Conservation (phyloP, 73 alveolate species). For the Stentor coeruleus region DNA sequence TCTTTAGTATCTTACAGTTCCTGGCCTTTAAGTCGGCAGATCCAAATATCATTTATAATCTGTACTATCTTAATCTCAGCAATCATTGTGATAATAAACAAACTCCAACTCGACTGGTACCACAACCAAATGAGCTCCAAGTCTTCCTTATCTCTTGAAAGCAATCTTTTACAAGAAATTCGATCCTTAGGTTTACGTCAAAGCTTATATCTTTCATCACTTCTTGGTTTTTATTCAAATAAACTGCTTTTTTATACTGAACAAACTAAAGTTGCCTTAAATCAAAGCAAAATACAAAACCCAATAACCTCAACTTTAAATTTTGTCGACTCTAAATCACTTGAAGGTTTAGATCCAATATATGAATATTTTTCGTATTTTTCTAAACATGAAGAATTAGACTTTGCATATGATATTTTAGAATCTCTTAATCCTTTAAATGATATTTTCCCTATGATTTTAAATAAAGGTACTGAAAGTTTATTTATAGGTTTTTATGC, state of each 20-base stretch:
- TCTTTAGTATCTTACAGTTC: not conserved
- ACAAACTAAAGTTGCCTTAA: not conserved
- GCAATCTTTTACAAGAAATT: not conserved
- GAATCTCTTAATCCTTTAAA: not conserved
- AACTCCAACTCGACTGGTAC: not conserved
- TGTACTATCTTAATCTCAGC: not conserved
- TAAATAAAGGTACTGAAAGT: not conserved
- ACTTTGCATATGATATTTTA: not conserved
- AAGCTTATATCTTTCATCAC: not conserved
- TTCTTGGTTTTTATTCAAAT: not conserved
- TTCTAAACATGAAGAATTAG: not conserved
- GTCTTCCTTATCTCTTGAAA: not conserved
- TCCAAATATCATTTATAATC: not conserved
- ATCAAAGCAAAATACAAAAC: not conserved
- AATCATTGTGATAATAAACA: not conserved
- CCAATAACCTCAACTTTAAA: not conserved
- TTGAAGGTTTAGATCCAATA: not conserved
- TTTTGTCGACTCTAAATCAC: not conserved
- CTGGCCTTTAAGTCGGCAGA: slow-evolving; percentile 1
- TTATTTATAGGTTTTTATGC: not conserved
- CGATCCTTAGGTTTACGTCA: not conserved
- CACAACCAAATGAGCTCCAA: not conserved
- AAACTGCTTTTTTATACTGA: not conserved
- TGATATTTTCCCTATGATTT: no score
- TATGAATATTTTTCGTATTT: not conserved